Percentiles rank a stretch among this genome's conserved stretches.
phyloP scores from a whole-genome alignment of 345 rosid species.

The Mangifera indica region DNA sequence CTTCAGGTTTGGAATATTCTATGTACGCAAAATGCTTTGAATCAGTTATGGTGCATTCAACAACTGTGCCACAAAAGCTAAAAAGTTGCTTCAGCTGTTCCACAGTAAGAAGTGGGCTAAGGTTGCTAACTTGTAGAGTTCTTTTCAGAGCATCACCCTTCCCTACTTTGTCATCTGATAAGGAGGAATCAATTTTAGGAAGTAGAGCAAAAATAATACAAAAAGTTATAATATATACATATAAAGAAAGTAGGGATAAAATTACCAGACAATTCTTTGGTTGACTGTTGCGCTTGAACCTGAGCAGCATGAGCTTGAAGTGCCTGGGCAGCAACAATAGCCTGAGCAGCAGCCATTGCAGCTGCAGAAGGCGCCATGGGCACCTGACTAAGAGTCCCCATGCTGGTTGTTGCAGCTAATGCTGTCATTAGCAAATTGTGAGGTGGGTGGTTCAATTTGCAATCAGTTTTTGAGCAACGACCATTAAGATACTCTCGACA shows the following conservation, averaged over 20 bases:
- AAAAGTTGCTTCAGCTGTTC: slow-evolving; percentile 94
- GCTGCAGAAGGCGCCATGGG: slow-evolving; percentile 99
- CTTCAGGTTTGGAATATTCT: slow-evolving; percentile 83
- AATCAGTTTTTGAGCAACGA: slow-evolving; percentile 71
- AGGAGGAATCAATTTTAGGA: slow-evolving; percentile 17
- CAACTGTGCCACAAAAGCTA: slow-evolving; percentile 86
- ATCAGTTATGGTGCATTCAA: slow-evolving; percentile 76
- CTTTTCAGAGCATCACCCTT: slow-evolving; percentile 65
- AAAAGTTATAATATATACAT: not conserved
- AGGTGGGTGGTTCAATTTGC: slow-evolving; percentile 90
- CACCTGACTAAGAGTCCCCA: slow-evolving; percentile 87
- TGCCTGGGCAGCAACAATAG: slow-evolving; percentile 99
- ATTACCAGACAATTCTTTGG: slow-evolving; percentile 67
- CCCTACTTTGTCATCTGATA: slow-evolving; percentile 54
- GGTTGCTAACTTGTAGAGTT: slow-evolving; percentile 96
- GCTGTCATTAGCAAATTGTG: slow-evolving; percentile 92
- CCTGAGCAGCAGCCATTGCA: slow-evolving; percentile 99
- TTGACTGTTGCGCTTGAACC: slow-evolving; percentile 80
- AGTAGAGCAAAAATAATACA: not conserved
- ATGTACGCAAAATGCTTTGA: slow-evolving; percentile 90
- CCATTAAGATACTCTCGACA: slow-evolving; percentile 93
- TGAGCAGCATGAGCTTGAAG: slow-evolving; percentile 99
- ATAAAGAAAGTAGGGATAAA: not conserved
- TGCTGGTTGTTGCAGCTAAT: slow-evolving; percentile 85
- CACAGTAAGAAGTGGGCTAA: slow-evolving; percentile 82